A percentile compares a stretch with the other conserved stretches of the same genome.
phyloP scores from a whole-genome alignment of 177 flowering plant genomes.

The Tripterygium wilfordii region DNA sequence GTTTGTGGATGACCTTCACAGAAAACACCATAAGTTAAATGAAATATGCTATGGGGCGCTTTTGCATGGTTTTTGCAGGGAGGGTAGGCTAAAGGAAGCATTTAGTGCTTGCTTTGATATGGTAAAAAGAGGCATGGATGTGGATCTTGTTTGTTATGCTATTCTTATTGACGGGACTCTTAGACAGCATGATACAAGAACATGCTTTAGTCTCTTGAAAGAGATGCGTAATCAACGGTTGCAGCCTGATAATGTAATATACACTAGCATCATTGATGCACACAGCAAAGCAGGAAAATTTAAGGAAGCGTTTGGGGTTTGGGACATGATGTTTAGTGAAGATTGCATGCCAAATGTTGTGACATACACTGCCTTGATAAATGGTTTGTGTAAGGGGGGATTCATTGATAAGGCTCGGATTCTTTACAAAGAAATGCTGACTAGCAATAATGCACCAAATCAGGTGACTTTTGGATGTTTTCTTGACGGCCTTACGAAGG shows the following conservation, averaged over 20 bases:
- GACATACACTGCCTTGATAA: constrained; percentile 73
- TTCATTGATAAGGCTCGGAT: constrained; percentile 51
- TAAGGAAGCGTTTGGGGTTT: constrained; percentile 48
- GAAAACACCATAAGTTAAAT: constrained; percentile 44
- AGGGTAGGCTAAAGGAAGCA: constrained; percentile 73
- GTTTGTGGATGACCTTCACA: constrained; percentile 61
- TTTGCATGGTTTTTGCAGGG: constrained; percentile 69
- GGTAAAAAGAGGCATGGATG: constrained; percentile 51
- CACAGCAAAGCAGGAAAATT: constrained; percentile 60
- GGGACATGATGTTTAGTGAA: constrained; percentile 70
- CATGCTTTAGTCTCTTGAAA: constrained; percentile 35
- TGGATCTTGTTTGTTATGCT: constrained; percentile 78
- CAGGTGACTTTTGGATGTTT: constrained; percentile 78
- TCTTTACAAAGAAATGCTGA: constrained; percentile 65
- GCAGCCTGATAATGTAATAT: constrained; percentile 66
- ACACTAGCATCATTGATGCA: constrained; percentile 72
- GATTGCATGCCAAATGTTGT: constrained; percentile 66
- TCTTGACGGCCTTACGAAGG: constrained; percentile 51
- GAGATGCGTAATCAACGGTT: constrained; percentile 55
- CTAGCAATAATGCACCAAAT: constrained; percentile 47
- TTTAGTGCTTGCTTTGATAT: constrained; percentile 47
- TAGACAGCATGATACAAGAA: constrained; percentile 31
- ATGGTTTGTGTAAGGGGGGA: constrained; percentile 77
- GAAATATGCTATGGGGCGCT: constrained; percentile 76
- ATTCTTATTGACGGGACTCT: constrained; percentile 60